Conservation (phyloP, 768 basidiomycete species). For the Panaeolus papilionaceus region DNA sequence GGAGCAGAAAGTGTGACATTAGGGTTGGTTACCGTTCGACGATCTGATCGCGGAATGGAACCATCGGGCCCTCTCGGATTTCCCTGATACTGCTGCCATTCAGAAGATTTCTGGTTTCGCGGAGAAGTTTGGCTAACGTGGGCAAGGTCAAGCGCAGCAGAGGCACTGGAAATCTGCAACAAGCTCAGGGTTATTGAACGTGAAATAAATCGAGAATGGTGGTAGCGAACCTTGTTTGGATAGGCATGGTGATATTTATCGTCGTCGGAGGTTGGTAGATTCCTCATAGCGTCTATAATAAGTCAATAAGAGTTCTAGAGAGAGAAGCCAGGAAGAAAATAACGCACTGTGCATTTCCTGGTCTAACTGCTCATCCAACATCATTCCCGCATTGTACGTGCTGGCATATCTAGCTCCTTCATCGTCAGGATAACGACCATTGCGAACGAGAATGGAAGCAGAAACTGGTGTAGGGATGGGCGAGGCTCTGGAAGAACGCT, state of each 20-base stretch:
- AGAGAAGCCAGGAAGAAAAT: constrained; percentile 8
- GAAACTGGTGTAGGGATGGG: constrained; percentile 59
- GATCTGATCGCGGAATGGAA: constrained; percentile 58
- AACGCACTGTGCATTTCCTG: constrained; percentile 92
- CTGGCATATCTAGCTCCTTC: constrained; percentile 66
- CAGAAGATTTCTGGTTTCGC: constrained; percentile 72
- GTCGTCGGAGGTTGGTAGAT: constrained; percentile 87
- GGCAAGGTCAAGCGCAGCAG: constrained; percentile 92
- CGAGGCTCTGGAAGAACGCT: constrained; percentile 61
- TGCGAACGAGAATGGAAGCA: constrained; percentile 59
- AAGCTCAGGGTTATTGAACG: constrained; percentile 20
- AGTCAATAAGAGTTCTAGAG: constrained; percentile 18
- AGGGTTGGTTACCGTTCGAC: constrained; percentile 79
- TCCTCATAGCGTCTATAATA: constrained; percentile 80
- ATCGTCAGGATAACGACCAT: constrained; percentile 59
- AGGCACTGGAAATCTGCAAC: constrained; percentile 78
- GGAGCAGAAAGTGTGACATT: constrained; percentile 67
- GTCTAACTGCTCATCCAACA: constrained; percentile 92
- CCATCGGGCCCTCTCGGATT: constrained; percentile 67
- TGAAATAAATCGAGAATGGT: constrained; percentile 15
- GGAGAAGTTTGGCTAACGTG: constrained; percentile 82
- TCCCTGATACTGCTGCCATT: constrained; percentile 92
- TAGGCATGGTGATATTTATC: constrained; percentile 80
- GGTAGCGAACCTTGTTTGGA: constrained; percentile 64
- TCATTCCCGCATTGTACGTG: constrained; percentile 83